A percentile compares a stretch with the other conserved stretches of the same genome.
Conservation (phyloP, 768 basidiomycete species). For the Leucogyrophana mollusca region DNA sequence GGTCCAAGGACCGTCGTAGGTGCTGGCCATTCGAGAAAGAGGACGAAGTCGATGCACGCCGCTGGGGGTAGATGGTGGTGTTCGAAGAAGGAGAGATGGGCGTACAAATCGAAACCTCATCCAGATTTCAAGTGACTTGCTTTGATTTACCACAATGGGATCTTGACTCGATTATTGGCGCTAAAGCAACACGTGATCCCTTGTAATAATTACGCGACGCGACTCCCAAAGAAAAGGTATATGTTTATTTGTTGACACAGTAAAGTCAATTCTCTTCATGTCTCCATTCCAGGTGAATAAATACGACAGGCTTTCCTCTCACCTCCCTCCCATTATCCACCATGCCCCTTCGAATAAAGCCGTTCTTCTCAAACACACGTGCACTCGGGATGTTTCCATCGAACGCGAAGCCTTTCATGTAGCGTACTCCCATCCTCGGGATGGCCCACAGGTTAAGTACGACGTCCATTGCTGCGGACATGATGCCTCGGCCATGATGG, state of each 20-base stretch:
- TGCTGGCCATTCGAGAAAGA: conserved; percentile 23
- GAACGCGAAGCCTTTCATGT: conserved; percentile 44
- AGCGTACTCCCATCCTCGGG: conserved; percentile 58
- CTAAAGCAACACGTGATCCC: conserved; percentile 3
- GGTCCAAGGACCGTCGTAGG: conserved; percentile 59
- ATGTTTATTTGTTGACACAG: too few relatives aligned
- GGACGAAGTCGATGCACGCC: not conserved
- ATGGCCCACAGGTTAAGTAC: conserved; percentile 60
- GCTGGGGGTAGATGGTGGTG: conserved; percentile 21
- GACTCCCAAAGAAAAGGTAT: too few relatives aligned
- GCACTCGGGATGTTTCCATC: conserved; percentile 58
- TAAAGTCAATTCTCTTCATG: not conserved
- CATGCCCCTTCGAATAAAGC: conserved; percentile 43
- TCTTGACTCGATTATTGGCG: conserved; percentile 5
- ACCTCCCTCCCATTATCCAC: conserved; percentile 37
- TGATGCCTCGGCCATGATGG: conserved; percentile 69
- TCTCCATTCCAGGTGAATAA: conserved; percentile 37
- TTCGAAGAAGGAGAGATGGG: conserved; percentile 7
- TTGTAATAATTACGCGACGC: too few relatives aligned
- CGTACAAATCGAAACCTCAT: conserved; percentile 8
- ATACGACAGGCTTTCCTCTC: conserved; percentile 33
- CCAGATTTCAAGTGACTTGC: not conserved
- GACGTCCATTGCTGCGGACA: conserved; percentile 61
- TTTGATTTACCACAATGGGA: conserved; percentile 6
- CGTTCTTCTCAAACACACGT: conserved; percentile 67